Percentiles rank a stretch among this genome's conserved stretches.
phyloP scores from a whole-genome alignment of 164 flowering plant species.

The Vitis vinifera region ASM3070453v1 NC_081812.1:19394001-19394500 shows the following conservation, averaged over 20 bases:
- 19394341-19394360: slow-evolving; percentile 25
- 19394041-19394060: too few species aligned
- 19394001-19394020: too few species aligned
- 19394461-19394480: slow-evolving; percentile 1
- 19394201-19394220: slow-evolving; percentile 49
- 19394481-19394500: slow-evolving; percentile 14
- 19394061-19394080: too few species aligned
- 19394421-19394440: not conserved
- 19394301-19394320: slow-evolving; percentile 31
- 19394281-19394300: slow-evolving; percentile 31
- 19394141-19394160: slow-evolving; percentile 69
- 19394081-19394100: not conserved
- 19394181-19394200: slow-evolving; percentile 62
- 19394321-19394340: slow-evolving; percentile 22
- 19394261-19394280: slow-evolving; percentile 33
- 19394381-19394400: slow-evolving; percentile 27
- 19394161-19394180: slow-evolving; percentile 52
- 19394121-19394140: slow-evolving; percentile 37
- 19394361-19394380: slow-evolving; percentile 25
- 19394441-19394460: slow-evolving; percentile 26
- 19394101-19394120: slow-evolving; percentile 40
- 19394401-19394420: slow-evolving; percentile 22
- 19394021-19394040: too few species aligned
- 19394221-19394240: slow-evolving; percentile 40
- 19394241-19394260: slow-evolving; percentile 37